These are phyloP conservation scores for Platanthera zijinensis DNA, from an alignment of 106 monocot genomes.

Conservation along the genomic window DNA sequence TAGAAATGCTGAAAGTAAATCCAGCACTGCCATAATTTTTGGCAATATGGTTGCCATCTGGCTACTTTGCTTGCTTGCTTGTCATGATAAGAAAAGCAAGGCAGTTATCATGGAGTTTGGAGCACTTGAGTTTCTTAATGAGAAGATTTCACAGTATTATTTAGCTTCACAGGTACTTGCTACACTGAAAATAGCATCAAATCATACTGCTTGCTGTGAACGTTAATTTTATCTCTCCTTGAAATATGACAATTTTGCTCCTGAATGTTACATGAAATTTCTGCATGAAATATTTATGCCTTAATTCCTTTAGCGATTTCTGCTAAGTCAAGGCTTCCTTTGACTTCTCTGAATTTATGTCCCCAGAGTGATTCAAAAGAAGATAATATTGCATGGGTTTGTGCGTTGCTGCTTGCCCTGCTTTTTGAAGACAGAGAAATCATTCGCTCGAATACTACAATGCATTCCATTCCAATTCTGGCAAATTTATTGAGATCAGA, in stretches of 20 bases:
- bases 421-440: conserved; percentile 76
- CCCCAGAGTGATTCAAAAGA: conserved; percentile 74
- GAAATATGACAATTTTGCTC: not conserved
- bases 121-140: conserved; percentile 67
- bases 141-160: conserved; percentile 72
- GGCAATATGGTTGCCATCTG: conserved; percentile 60
- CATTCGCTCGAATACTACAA: conserved; percentile 51
- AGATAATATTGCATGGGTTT: conserved; percentile 73
- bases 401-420: conserved; percentile 75
- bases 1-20: conserved; percentile 29
- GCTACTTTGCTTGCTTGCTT: conserved; percentile 78
- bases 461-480: conserved; percentile 77
- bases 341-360: not conserved
- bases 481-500: conserved; percentile 79
- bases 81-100: conserved; percentile 49
- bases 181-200: not conserved
- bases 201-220: not conserved
- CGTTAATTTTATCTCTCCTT: not conserved
- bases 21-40: conserved; percentile 44
- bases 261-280: not conserved
- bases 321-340: not conserved
- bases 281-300: not conserved
- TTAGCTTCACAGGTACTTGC: conserved; percentile 54
- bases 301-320: not conserved
- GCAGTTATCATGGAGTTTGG: conserved; percentile 58